Evolutionary conservation across 768 basidiomycete species (phyloP).

Genomic region (Rubroboletus pulcherrimus): DNA sequence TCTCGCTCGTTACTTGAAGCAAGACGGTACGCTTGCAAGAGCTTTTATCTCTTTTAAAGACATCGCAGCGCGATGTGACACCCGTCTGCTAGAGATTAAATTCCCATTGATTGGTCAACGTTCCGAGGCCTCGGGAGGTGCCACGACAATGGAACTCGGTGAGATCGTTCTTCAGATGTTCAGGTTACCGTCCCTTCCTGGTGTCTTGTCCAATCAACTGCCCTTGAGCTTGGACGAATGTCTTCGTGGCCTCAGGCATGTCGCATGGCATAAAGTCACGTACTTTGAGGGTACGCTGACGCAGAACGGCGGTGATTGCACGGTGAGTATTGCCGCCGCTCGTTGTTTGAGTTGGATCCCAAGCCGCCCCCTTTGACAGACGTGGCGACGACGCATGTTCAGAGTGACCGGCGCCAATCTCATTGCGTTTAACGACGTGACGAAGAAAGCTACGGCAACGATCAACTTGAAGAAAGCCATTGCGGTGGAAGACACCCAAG

Average conservation of each 20-base stretch:
- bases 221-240: slow-evolving; percentile 95
- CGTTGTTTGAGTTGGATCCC: background rate
- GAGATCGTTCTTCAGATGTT: slow-evolving; percentile 90
- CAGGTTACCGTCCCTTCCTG: slow-evolving; percentile 84
- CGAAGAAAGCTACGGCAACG: slow-evolving; percentile 84
- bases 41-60: slow-evolving; percentile 90
- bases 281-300: slow-evolving; percentile 93
- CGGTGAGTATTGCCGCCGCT: slow-evolving; percentile 46
- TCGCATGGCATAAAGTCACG: slow-evolving; percentile 91
- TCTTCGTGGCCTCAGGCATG: slow-evolving; percentile 79
- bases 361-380: slow-evolving; percentile 38
- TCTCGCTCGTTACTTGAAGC: slow-evolving; percentile 76
- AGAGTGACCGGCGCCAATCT: slow-evolving; percentile 83
- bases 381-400: slow-evolving; percentile 78
- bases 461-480: slow-evolving; percentile 86
- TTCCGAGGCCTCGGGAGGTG: slow-evolving; percentile 46
- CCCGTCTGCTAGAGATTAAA: slow-evolving; percentile 76
- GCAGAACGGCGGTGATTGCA: slow-evolving; percentile 91
- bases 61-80: slow-evolving; percentile 77
- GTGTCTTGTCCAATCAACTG: slow-evolving; percentile 68
- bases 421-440: slow-evolving; percentile 89
- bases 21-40: slow-evolving; percentile 84
- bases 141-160: slow-evolving; percentile 71
- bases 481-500: slow-evolving; percentile 73
- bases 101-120: slow-evolving; percentile 80